Base-by-base conservation (phyloP, 2,329 filamentous ascomycete genomes). In the Phialocephala subalpina region DNA sequence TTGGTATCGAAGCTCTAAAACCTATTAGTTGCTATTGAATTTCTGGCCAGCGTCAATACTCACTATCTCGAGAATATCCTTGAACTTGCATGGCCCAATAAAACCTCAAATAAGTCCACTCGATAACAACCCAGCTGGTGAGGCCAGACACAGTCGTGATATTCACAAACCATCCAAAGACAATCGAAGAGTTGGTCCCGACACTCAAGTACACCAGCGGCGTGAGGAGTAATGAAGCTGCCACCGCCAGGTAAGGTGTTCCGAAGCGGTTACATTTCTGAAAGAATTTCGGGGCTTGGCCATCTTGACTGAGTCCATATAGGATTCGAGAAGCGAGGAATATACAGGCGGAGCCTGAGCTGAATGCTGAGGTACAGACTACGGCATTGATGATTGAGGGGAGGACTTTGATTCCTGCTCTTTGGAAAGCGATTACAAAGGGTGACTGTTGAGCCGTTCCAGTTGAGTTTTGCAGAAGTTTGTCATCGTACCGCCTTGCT, bases 351-450 rank as follows among this genome's bases (percentile, higher is more conserved):
- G 93, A 93, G 0, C 86, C 89, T 0, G 90, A 84, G 0, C 89
- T 92, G 78, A 87, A 89, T 0, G 89, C 90, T 0, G 89, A 91
- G 0, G 89, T 91, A 72, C 93, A 83, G 72, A 94, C 89, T 42
- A 93, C 83, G 36, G 90, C 91, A 76, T 94, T 94, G 78, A 94
- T 89, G 64, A 94, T 86, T 9, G 87, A 88, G 0, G 90, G 89
- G 7, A 94, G 85, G 6, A 85, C 89, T 4, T 81, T 82, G 64
- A 94, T 89, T 0, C 89, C 87, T 1, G 91, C 91, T 29, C 87
- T 85, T 18, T 85, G 82, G 58, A 90, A 88, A 27, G 91, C 92
- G 69, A 94, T 92, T 64, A 94, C 91, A 74, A 89, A 92, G n/a
- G 89, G 90, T 2, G 77, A 80, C 73, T 84, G 81, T 1, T 83